Evolutionary conservation across 2,329 filamentous ascomycete species (phyloP).

Genomic region (Aspergillus fructus): DNA sequence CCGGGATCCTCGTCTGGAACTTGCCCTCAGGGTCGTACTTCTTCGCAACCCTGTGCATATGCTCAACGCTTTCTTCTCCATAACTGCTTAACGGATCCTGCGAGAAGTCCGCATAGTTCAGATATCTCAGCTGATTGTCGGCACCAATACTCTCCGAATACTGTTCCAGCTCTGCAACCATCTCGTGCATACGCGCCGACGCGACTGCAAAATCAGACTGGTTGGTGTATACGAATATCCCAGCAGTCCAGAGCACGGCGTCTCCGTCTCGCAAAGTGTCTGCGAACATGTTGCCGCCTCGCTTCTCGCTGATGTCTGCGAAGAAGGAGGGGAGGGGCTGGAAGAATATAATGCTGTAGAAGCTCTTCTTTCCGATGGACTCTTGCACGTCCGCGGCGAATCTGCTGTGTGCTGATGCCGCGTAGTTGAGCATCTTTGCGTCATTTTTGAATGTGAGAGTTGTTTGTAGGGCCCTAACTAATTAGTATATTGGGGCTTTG

Average conservation of each 20-base stretch:
- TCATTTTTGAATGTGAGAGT: background rate
- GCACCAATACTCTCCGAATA: background rate
- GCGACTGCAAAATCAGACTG: background rate
- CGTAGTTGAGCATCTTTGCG: background rate
- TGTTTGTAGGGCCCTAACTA: background rate
- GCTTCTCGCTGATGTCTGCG: background rate
- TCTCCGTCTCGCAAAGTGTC: background rate
- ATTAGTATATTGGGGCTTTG: background rate
- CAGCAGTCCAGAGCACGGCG: background rate
- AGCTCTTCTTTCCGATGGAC: background rate
- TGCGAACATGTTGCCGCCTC: background rate
- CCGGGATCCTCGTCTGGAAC: background rate
- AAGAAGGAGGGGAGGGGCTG: background rate
- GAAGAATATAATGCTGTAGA: background rate
- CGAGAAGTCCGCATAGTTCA: background rate
- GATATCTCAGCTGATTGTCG: background rate
- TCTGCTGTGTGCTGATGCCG: background rate
- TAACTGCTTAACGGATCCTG: slow-evolving; percentile 1
- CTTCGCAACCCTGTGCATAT: background rate
- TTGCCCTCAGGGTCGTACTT: background rate
- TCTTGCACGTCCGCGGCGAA: background rate
- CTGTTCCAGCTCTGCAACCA: background rate
- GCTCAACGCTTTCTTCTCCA: background rate
- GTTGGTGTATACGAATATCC: background rate
- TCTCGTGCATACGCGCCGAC: background rate